Conservation (phyloP, 495 filamentous ascomycete genomes). For the Penicillium herquei region DNA sequence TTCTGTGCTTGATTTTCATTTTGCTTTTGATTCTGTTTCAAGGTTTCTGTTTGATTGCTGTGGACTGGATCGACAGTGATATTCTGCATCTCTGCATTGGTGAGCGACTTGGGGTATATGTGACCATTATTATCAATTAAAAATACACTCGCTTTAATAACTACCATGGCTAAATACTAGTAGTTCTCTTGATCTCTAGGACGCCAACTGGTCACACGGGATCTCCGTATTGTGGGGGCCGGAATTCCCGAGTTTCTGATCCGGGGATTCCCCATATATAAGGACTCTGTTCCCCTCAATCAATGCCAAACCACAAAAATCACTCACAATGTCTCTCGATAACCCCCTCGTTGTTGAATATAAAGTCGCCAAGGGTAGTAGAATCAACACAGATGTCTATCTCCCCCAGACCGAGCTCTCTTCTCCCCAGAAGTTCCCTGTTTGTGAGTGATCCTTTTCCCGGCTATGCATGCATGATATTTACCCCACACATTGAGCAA, state of each 20-base stretch:
- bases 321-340: constrained; percentile 15
- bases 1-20: not conserved
- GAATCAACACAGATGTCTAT: constrained; percentile 36
- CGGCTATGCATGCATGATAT: not conserved
- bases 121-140: not conserved
- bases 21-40: not conserved
- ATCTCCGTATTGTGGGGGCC: not conserved
- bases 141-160: not conserved
- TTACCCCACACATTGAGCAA: too few species aligned
- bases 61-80: not conserved
- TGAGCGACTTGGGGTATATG: not conserved
- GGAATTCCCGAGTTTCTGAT: not conserved
- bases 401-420: constrained; percentile 17
- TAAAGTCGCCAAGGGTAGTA: constrained; percentile 27
- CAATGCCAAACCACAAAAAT: not conserved
- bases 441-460: constrained; percentile 22
- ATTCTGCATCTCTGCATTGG: constrained; percentile 1
- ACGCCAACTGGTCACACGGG: not conserved
- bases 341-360: constrained; percentile 26
- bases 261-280: not conserved
- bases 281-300: not conserved
- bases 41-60: not conserved
- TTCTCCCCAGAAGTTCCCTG: constrained; percentile 19
- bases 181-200: too few species aligned
- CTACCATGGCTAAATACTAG: too few species aligned